Conservation (phyloP, 805 yeast genomes). For the Starmerella stigmatis region DNA sequence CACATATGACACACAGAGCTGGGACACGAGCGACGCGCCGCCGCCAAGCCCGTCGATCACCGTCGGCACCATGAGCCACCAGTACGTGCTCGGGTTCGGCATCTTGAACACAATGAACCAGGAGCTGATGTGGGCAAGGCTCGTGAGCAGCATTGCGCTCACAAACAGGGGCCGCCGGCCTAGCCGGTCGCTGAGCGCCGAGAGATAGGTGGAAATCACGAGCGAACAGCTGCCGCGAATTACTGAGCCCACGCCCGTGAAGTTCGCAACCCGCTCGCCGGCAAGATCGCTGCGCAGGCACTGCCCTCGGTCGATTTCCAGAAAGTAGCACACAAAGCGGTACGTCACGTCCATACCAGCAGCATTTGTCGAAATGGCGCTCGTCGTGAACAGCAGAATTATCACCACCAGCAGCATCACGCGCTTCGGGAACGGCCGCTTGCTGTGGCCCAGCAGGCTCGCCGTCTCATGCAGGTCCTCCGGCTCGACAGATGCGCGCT, state of each 20-base stretch:
- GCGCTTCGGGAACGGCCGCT: conserved; percentile 20
- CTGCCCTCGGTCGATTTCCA: conserved; percentile 11
- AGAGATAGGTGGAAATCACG: conserved; percentile 17
- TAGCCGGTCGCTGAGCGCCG: conserved; percentile 22
- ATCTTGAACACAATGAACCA: conserved; percentile 24
- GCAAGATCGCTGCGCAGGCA: conserved; percentile 21
- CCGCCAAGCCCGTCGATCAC: conserved; percentile 23
- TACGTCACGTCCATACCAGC: conserved; percentile 23
- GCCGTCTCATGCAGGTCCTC: conserved; percentile 12
- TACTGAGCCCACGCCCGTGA: conserved; percentile 15
- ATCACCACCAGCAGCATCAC: conserved; percentile 14
- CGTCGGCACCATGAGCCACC: conserved; percentile 23
- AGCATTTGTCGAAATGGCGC: conserved; percentile 18
- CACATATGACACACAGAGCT: conserved; percentile 22
- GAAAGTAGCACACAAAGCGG: conserved; percentile 21
- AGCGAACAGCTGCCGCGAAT: conserved; percentile 17
- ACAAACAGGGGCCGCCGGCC: conserved; percentile 24
- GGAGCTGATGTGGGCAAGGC: conserved; percentile 12
- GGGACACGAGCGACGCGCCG: conserved; percentile 16
- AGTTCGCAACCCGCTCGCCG: conserved; percentile 19
- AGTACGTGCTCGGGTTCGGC: conserved; percentile 17
- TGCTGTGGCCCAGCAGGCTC: conserved; percentile 20
- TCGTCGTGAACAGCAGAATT: conserved; percentile 9
- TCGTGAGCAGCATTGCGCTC: conserved; percentile 13
- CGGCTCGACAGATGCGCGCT: conserved; percentile 21